Evolutionary conservation across 306 rosid genomes (phyloP), one percentile per base, ranked within the genome.

Genomic region (Alnus glutinosa): DNA sequence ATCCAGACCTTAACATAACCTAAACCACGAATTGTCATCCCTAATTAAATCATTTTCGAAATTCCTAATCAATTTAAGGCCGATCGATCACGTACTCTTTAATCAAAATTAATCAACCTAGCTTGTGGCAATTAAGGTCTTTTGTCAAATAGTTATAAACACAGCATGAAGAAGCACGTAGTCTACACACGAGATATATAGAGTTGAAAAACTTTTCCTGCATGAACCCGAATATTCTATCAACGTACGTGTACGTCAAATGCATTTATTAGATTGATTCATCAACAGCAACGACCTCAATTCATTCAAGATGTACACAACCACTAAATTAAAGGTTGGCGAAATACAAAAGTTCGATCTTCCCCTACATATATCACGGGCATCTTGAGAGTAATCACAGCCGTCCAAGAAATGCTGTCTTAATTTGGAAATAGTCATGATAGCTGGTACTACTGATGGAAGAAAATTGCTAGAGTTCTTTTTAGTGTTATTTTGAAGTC

Each of bases 321-420:
- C 88, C 83, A 81, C 82, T 78, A 81, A 23, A 23, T 23, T 23
- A 23, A 81, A 81, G 79, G 46, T 37, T 15, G 23, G 71, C 16
- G 16, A 63, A 16, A 19, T 15, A 37, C 9, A 51, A 46, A 75
- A 70, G 77, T 44, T 51, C 28, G 28, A 23, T 23, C 44, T 28
- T 48, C 67, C 69, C 50, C 54, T 13, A 9, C 2, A n/a, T 15
- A 52, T 59, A 77, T 85, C 88, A 85, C 88, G 81, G 47, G 80
- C 76, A 61, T 81, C 88, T 42, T 63, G 85, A 71, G 85, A 81
- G n/a, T 74, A 62, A 63, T 66, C 80, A 68, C 73, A 73, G 85
- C 80, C 80, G 85, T 78, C 85, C 78, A 81, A 47, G 75, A 81
- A 78, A 85, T 70, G 78, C 62, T 16, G 15, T 16, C 55, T 28